A percentile compares a stretch with the other conserved stretches of the same genome.
Evolutionary conservation across 116 monocot species (phyloP).

Genomic region (Zostera marina): DNA sequence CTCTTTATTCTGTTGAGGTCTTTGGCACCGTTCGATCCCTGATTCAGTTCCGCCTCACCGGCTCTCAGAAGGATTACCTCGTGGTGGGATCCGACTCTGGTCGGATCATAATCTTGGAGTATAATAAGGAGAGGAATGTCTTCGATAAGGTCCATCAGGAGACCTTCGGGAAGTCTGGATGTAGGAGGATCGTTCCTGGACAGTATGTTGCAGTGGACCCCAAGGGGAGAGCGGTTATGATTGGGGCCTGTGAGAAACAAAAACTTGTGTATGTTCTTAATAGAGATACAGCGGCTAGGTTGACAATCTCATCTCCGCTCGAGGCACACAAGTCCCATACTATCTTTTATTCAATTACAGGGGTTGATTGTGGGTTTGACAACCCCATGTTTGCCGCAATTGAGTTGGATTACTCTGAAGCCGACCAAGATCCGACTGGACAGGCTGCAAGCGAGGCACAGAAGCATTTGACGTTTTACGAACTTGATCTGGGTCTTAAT

Average conservation of each 20-base stretch:
- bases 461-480: constrained; percentile 95
- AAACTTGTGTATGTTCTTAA: constrained; percentile 98
- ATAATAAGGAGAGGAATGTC: constrained; percentile 34
- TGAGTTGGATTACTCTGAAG: constrained; percentile 91
- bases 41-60: constrained; percentile 91
- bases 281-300: constrained; percentile 65
- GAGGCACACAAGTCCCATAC: constrained; percentile 96
- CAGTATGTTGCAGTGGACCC: constrained; percentile 88
- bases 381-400: constrained; percentile 91
- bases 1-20: constrained; percentile 74
- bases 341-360: constrained; percentile 49
- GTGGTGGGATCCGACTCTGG: constrained; percentile 98
- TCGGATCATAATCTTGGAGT: constrained; percentile 91
- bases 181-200: constrained; percentile 91
- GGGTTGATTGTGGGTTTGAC: constrained; percentile 90
- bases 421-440: constrained; percentile 76
- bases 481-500: constrained; percentile 89
- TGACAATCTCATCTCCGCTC: constrained; percentile 89
- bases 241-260: constrained; percentile 93
- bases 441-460: constrained; percentile 74
- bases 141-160: constrained; percentile 96
- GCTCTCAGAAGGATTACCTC: constrained; percentile 87
- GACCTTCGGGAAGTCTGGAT: constrained; percentile 98
- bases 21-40: constrained; percentile 82
- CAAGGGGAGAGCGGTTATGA: constrained; percentile 90